Conservation (phyloP, 306 rosid genomes). For the Citrullus amarus region DNA sequence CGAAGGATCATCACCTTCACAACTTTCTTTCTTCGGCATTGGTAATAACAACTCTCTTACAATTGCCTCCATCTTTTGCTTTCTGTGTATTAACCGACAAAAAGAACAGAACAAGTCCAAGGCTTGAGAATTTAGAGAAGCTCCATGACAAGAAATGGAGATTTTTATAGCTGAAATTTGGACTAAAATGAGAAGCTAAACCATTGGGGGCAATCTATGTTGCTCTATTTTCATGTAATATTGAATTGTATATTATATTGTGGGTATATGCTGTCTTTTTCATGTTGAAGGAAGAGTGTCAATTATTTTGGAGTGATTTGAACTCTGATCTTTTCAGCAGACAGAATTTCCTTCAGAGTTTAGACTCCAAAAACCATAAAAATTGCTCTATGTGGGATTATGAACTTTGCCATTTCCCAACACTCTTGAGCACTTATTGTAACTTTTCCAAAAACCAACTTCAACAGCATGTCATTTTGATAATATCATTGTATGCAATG, state of each 20-base stretch:
- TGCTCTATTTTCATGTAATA: neutral
- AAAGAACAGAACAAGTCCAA: neutral
- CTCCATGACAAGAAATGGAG: neutral
- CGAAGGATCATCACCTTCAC: neutral
- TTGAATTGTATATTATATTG: neutral
- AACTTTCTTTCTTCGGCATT: neutral
- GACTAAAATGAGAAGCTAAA: neutral
- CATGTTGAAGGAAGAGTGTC: neutral
- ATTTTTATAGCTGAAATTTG: neutral
- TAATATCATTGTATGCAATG: neutral
- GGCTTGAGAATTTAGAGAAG: neutral
- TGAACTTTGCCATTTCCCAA: neutral
- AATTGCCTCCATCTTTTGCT: neutral
- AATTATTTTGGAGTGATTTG: neutral
- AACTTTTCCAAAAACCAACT: neutral
- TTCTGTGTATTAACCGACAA: neutral
- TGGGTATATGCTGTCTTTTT: neutral
- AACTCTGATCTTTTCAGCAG: neutral
- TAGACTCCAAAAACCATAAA: neutral
- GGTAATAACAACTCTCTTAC: neutral
- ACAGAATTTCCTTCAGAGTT: neutral
- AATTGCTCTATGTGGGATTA: neutral
- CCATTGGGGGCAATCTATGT: neutral
- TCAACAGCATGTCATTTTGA: neutral
- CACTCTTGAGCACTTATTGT: neutral